A percentile compares a stretch with the other conserved stretches of the same genome.
Evolutionary conservation across 78 protist species (phyloP).

Genomic region (Chrysochromulina parva): DNA sequence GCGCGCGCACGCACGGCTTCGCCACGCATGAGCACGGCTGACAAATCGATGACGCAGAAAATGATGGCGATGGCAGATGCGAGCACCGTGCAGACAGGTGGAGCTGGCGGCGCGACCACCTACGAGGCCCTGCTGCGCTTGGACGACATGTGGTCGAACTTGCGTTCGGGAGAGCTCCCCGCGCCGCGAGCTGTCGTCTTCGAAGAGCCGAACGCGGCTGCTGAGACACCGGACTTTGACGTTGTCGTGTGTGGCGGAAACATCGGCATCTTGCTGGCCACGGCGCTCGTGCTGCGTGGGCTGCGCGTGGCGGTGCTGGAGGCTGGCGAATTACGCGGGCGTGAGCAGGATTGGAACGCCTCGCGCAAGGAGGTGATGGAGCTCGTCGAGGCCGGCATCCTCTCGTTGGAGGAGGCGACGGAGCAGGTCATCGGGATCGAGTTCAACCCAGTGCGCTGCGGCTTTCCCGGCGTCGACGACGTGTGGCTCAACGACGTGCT

Average conservation of each 20-base stretch:
- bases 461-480: not conserved
- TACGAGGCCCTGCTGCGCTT: not conserved
- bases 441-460: conserved; percentile 29
- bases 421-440: not conserved
- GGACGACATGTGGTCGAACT: not conserved
- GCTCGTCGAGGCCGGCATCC: not conserved
- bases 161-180: not conserved
- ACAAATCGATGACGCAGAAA: too few species aligned
- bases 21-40: too few species aligned
- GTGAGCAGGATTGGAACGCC: conserved; percentile 31
- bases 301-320: not conserved
- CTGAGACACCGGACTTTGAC: not conserved
- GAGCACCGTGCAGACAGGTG: not conserved
- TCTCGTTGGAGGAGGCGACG: not conserved
- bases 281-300: not conserved
- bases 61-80: too few species aligned
- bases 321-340: conserved; percentile 4
- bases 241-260: not conserved
- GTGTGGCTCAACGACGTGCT: conserved; percentile 7
- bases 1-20: too few species aligned
- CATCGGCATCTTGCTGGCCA: not conserved
- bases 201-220: not conserved
- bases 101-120: not conserved
- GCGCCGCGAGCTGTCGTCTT: not conserved
- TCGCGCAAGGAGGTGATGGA: conserved; percentile 13